Percentiles rank a stretch among this genome's conserved stretches.
phyloP scores from a whole-genome alignment of 192 early-diverging fungal genomes.

The Coemansia sp. region DNA sequence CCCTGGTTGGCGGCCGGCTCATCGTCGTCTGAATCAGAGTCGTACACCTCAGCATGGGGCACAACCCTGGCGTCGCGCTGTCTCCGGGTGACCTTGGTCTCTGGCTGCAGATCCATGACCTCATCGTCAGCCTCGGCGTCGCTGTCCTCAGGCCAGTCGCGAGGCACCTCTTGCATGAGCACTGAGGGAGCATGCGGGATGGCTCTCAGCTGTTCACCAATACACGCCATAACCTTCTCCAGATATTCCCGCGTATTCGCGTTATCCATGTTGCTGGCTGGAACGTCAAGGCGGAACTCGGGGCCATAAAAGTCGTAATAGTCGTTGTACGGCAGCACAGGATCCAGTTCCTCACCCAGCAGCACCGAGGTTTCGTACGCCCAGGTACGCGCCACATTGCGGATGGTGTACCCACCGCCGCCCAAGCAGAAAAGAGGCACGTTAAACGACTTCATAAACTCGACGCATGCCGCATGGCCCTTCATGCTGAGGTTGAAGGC shows the following conservation, averaged over 20 bases:
- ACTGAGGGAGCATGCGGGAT: constrained; percentile 63
- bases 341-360: constrained; percentile 65
- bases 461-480: constrained; percentile 92
- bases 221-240: constrained; percentile 57
- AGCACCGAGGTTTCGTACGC: constrained; percentile 90
- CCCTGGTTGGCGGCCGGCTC: neutral
- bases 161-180: constrained; percentile 44
- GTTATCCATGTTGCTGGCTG: constrained; percentile 86
- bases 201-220: constrained; percentile 60
- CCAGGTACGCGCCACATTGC: constrained; percentile 93
- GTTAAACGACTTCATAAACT: constrained; percentile 87
- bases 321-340: constrained; percentile 79
- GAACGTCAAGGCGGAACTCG: constrained; percentile 83
- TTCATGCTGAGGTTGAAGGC: constrained; percentile 92
- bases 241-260: constrained; percentile 81
- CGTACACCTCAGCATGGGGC: constrained; percentile 43
- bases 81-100: constrained; percentile 26
- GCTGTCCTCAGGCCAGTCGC: constrained; percentile 46
- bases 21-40: constrained; percentile 40
- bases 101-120: constrained; percentile 28
- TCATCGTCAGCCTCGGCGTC: constrained; percentile 39
- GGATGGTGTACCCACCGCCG: constrained; percentile 97
- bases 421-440: constrained; percentile 91
- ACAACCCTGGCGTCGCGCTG: constrained; percentile 44
- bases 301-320: constrained; percentile 92